Percentiles rank a stretch among this genome's conserved stretches.
Evolutionary conservation across 2,329 filamentous ascomycete species (phyloP).

Genomic region (Raffaelea arxii): DNA sequence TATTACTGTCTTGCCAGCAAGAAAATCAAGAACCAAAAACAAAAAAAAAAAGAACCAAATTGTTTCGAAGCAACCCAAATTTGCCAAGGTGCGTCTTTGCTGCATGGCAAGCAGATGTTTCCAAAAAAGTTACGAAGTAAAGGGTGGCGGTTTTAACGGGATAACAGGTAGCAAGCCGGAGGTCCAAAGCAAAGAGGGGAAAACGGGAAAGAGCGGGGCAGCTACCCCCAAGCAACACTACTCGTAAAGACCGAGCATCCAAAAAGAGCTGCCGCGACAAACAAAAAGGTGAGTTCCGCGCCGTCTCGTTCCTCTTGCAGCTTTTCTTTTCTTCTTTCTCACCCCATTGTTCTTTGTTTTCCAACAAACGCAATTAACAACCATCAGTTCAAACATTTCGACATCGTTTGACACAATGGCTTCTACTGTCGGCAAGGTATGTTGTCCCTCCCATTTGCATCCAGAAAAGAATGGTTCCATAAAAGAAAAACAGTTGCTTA

Average conservation of each 20-base stretch:
- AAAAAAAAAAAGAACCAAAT: no score
- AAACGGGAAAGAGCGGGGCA: background rate
- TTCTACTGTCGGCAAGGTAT: conserved; percentile 43
- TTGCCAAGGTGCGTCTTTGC: no score
- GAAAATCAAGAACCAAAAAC: no score
- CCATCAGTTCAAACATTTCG: background rate
- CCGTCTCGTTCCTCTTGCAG: background rate
- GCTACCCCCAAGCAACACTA: background rate
- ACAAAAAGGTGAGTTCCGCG: background rate
- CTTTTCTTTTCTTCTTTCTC: background rate
- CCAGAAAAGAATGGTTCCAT: background rate
- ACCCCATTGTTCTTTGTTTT: background rate
- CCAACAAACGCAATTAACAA: background rate
- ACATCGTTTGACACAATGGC: conserved; percentile 26
- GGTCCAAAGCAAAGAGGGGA: background rate
- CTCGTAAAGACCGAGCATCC: no score
- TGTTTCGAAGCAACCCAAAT: no score
- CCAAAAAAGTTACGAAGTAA: no score
- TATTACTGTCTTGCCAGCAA: no score
- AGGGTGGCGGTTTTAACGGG: background rate
- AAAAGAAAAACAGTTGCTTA: background rate
- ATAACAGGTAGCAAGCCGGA: background rate
- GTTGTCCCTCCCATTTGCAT: conserved; percentile 8
- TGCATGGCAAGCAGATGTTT: no score
- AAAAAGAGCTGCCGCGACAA: background rate